phyloP scores from a whole-genome alignment of 2,329 filamentous ascomycete genomes.

The Xylaria sp. region DNA sequence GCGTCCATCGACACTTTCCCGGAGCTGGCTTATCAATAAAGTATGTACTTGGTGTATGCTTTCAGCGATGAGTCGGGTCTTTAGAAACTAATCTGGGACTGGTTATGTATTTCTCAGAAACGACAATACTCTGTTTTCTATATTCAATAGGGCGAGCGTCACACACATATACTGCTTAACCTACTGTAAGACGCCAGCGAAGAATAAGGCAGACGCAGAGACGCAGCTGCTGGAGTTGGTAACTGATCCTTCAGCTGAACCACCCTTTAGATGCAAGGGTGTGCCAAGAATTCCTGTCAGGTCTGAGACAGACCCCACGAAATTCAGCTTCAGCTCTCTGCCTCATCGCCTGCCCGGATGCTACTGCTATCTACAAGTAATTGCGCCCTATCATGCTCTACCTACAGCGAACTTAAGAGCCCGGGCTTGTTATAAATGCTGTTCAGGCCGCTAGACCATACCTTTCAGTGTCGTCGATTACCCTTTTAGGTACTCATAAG shows the following conservation, averaged over 20 bases:
- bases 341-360: neutral
- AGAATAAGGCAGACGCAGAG: neutral
- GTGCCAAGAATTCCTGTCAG: neutral
- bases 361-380: neutral
- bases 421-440: too few relatives aligned
- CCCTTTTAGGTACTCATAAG: too few relatives aligned
- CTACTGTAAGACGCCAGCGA: too few relatives aligned
- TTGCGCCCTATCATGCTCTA: neutral
- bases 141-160: neutral
- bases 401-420: neutral
- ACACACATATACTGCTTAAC: neutral
- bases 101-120: neutral
- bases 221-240: neutral
- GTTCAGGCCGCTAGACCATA: too few relatives aligned
- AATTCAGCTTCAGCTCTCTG: neutral
- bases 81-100: too few relatives aligned
- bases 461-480: too few relatives aligned
- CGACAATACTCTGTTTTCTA: too few relatives aligned
- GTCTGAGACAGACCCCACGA: neutral
- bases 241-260: neutral
- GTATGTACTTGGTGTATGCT: neutral
- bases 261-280: neutral
- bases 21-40: neutral
- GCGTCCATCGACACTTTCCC: conserved; percentile 8
- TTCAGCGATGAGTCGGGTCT: too few relatives aligned